These are phyloP conservation scores for Ulmus americana DNA, from an alignment of 331 rosid genomes.

Conservation along the genomic window DNA sequence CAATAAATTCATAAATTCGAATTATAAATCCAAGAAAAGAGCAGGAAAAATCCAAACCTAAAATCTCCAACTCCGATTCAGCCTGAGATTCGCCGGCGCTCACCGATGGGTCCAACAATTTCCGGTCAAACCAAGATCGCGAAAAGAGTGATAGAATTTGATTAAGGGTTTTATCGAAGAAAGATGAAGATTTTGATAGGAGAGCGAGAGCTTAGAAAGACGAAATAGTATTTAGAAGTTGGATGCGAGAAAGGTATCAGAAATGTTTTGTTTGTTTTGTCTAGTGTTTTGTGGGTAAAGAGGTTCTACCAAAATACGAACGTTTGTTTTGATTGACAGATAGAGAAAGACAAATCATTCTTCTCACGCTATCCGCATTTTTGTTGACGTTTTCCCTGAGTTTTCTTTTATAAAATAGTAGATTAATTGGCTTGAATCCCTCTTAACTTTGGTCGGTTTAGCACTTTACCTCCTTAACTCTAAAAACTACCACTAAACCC, in stretches of 20 bases:
- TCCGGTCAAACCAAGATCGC: neutral
- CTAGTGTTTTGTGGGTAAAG: neutral
- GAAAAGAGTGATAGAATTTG: slow-evolving; percentile 5
- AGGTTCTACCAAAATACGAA: too few relatives aligned
- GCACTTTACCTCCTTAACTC: too few relatives aligned
- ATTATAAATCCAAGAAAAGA: neutral
- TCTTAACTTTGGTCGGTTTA: too few relatives aligned
- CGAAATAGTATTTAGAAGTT: too few relatives aligned
- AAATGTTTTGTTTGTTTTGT: neutral
- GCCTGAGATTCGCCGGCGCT: neutral
- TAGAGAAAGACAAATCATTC: neutral
- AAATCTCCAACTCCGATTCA: slow-evolving; percentile 9
- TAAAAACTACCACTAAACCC: too few relatives aligned
- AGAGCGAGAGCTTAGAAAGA: slow-evolving; percentile 1
- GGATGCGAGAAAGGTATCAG: neutral
- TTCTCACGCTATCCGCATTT: neutral
- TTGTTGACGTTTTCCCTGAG: neutral
- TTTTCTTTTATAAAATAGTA: too few relatives aligned
- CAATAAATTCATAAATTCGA: slow-evolving; percentile 10
- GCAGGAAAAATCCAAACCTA: slow-evolving; percentile 12
- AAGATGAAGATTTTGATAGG: neutral
- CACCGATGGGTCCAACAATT: slow-evolving; percentile 7
- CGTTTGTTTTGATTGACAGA: neutral
- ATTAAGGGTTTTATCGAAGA: neutral
- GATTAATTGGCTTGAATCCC: too few relatives aligned